Evolutionary conservation across 768 basidiomycete species (phyloP), one percentile per base, ranked within the genome.

Genomic region (Cystobasidium ongulense): DNA sequence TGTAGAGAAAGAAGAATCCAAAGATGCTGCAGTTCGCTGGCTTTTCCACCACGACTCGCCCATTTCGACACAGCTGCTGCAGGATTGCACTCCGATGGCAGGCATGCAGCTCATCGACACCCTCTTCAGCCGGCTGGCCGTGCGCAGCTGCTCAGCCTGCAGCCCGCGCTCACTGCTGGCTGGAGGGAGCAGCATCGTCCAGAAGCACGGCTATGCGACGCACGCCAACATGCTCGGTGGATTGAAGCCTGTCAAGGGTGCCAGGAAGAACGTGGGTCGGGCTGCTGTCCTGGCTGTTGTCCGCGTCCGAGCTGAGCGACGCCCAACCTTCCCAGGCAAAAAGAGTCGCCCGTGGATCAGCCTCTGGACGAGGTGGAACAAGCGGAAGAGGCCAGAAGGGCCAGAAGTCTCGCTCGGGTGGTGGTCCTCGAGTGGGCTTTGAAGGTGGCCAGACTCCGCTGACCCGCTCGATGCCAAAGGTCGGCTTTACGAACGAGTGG

Each of bases 391-490:
- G 96, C 82, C 86, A 90, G 81, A 99, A 99, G 78, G 96, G 96
- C 77, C 92, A 95, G 82, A 94, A 93, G 74, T 89, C 96, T 41
- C 87, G 95, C 75, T 87, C 91, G 3, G 94, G 94, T 1, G 87
- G 89, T 73, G 90, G 92, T 3, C 89, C 91, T 77, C 88, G 86
- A 35, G 86, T 85, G 77, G 88, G 91, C 5, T 99, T 97, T 76
- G 96, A 97, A 81, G 96, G 96, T 80, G 96, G 96, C 75, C 95
- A 97, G 81, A 97, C 95, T 3, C 91, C 95, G 17, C 87, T 98
- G 67, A 89, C 90, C 4, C 88, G 91, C 76, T 84, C 88, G 53
- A 90, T 94, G 79, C 96, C 96, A 4, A 99, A 99, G 84, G 86
- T 87, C 59, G 96, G 96, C 57, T 98, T 98, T 81, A 86, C 88